Base-by-base conservation (phyloP, 805 yeast species). In the baker's yeast (Saccharomyces cerevisiae) region DNA sequence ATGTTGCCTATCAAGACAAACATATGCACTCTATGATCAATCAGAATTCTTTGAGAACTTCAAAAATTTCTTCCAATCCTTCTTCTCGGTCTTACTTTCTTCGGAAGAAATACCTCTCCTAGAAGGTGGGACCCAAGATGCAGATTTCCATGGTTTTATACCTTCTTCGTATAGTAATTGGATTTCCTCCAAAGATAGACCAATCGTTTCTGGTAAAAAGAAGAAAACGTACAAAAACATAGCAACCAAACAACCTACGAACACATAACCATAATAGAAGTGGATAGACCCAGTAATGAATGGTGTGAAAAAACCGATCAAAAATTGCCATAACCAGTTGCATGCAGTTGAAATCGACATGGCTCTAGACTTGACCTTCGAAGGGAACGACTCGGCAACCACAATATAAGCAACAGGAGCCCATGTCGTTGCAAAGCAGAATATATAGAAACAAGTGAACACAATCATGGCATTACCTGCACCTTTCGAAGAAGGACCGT, bases 361-460 rank as follows among this genome's bases (percentile, higher is more conserved):
- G 59, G 78, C 82, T 69, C 79, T 61, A 68, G 81, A 65, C 69
- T 84, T 81, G 68, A 85, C 81, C 75, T 89, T 79, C 62, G 84
- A 76, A 70, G 89, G 90, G 70, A 81, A 85, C 50, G 83, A 77
- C 71, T 85, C 89, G 48, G 89, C 78, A 36, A 82, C 79, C 61
- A 84, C 81, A 56, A 82, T 81, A 70, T 75, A 84, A 52, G 80
- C 81, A 61, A 80, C 79, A 64, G 89, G 87, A 57, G 88, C 89
- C 89, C 89, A 85, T 31, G 89, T 81, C 49, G 84, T 78, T 46
- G 89, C 89, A 62, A 84, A 84, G 76, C 76, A 81, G 79, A 84
- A 83, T 58, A 85, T 82, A 76, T 75, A 84, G 62, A 85, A 72
- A 74, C 88, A 83, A 32, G 89, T 77, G 62, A 85, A 76, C 71